Evolutionary conservation across 148 eudicot genomes (phyloP), one percentile per base, ranked within the genome.

Genomic region (Diospyros lotus): DNA sequence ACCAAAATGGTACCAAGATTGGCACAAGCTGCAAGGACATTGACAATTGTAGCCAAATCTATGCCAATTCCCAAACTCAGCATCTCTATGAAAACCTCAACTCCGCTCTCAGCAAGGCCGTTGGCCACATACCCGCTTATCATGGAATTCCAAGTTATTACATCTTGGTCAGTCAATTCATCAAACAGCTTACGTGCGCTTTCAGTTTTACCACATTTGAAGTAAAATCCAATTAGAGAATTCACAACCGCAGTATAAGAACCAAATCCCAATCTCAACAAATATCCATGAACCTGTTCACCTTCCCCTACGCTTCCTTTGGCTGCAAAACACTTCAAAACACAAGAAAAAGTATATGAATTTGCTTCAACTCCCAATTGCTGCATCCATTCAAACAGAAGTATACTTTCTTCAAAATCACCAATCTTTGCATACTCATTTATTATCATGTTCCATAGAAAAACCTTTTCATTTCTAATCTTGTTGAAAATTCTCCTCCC

Each of bases 101-200:
- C 51, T 18, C 89, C 92, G 72, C 82, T 80, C 68, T 59, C 71
- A 3, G 85, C 59, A 71, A 74, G 60, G 58, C 80, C 80, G 70
- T 90, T 88, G 2, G 78, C 81, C 18, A 80, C 76, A 70, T 82
- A 90, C 58, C 94, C 94, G 81, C 91, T 90, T 14, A 90, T 88
- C 91, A 90, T 90, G 1, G 89, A 81, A 80, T 90, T 90, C 95
- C 92, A 90, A 1, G 92, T 79, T 46, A 90, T 72, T 11, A 85
- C 78, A 83, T 90, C 95, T 74, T 84, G 72, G 61, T 88, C 90
- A 79, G 58, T 62, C 84, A 82, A 51, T 82, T 75, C 81, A 84
- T 76, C 89, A 78, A 90, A 88, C 86, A 86, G 63, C 78, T 85
- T 88, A 78, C 59, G 63, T 44, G 92, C 95, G 79, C 84, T 77